Conservation (phyloP, 768 basidiomycete genomes). For the Lactifluus pinguis region DNA sequence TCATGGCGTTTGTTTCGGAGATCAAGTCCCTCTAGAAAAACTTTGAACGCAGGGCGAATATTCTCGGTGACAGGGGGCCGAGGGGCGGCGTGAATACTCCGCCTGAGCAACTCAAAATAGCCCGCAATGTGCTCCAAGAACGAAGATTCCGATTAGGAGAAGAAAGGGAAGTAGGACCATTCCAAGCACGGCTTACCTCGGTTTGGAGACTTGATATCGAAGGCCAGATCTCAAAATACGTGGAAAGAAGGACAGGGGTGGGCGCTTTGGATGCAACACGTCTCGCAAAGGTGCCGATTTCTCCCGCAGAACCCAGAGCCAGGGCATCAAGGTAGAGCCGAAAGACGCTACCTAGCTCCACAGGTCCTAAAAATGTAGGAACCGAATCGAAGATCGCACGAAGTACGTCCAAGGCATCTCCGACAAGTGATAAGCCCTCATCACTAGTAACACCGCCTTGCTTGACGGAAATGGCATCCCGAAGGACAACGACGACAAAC, state of each 20-base stretch:
- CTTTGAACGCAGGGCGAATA: constrained; percentile 15
- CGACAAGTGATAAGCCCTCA: constrained; percentile 24
- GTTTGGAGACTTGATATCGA: constrained; percentile 28
- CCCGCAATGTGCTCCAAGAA: constrained; percentile 6
- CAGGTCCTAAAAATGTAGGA: constrained; percentile 70
- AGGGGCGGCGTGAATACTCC: constrained; percentile 10
- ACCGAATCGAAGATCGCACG: constrained; percentile 62
- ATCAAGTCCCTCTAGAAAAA: constrained; percentile 18
- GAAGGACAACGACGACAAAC: constrained; percentile 43
- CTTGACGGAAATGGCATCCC: constrained; percentile 28
- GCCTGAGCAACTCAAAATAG: constrained; percentile 17
- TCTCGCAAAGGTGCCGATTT: constrained; percentile 44
- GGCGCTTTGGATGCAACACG: constrained; percentile 62
- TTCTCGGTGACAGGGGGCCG: constrained; percentile 14
- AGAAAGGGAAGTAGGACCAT: neutral
- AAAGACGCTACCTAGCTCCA: constrained; percentile 49
- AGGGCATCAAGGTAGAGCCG: constrained; percentile 44
- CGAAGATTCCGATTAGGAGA: neutral
- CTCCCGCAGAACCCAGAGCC: constrained; percentile 24
- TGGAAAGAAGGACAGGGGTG: constrained; percentile 55
- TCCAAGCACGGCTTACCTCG: neutral
- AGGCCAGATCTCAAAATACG: constrained; percentile 53
- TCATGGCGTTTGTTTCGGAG: constrained; percentile 7
- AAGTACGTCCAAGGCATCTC: constrained; percentile 42
- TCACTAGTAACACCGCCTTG: constrained; percentile 5